A percentile compares a stretch with the other conserved stretches of the same genome.
Conservation (phyloP, 179 eudicot species). For the Gypsophila paniculata region DNA sequence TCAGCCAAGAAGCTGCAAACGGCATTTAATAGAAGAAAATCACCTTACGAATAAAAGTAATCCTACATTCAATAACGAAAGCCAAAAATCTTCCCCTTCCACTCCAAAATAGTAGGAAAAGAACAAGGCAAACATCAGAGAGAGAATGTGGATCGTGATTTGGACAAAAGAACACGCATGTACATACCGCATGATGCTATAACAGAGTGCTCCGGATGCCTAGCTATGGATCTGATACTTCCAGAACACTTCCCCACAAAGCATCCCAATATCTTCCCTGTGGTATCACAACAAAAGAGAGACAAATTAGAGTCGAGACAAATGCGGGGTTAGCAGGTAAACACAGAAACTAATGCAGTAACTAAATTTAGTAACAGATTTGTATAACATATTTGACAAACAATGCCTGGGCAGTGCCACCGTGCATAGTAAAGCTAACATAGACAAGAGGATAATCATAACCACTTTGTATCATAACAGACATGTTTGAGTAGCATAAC, state of each 20-base stretch:
- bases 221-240: constrained; percentile 80
- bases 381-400: too few species aligned
- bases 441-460: too few species aligned
- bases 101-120: neutral
- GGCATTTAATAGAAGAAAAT: neutral
- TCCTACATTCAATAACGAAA: neutral
- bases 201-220: constrained; percentile 78
- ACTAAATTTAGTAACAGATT: neutral
- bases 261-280: constrained; percentile 84
- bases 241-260: constrained; percentile 92
- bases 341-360: neutral
- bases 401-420: too few species aligned
- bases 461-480: too few species aligned
- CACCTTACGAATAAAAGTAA: neutral
- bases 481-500: too few species aligned
- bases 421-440: too few species aligned
- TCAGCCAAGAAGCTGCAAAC: neutral
- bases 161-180: constrained; percentile 3
- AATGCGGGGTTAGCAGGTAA: neutral
- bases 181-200: constrained; percentile 92
- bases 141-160: neutral
- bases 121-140: neutral
- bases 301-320: neutral
- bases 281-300: constrained; percentile 16
- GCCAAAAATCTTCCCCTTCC: neutral